Evolutionary conservation across 768 basidiomycete species (phyloP).

Genomic region (Trametes villosa): DNA sequence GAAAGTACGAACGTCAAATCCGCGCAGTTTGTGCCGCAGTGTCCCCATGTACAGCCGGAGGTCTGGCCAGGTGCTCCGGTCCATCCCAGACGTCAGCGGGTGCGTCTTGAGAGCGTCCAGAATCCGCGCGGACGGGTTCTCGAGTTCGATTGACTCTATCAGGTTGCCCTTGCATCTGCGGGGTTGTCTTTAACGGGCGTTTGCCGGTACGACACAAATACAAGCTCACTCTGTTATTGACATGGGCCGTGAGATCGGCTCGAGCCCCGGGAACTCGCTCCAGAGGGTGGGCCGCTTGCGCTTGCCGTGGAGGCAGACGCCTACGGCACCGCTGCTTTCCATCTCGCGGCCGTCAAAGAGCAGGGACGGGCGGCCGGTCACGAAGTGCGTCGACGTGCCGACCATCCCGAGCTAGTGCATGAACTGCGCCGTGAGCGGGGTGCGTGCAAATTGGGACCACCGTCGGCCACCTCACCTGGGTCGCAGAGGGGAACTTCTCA

Average conservation of each 20-base stretch:
- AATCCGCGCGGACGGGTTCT: constrained; percentile 66
- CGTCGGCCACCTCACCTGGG: constrained; percentile 46
- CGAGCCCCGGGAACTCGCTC: constrained; percentile 45
- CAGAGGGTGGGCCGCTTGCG: constrained; percentile 20
- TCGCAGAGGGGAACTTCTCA: constrained; percentile 48
- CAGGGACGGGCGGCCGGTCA: constrained; percentile 76
- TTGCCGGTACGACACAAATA: neutral
- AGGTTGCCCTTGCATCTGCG: constrained; percentile 74
- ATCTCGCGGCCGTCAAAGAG: constrained; percentile 62
- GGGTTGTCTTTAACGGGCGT: neutral
- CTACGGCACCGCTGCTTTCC: constrained; percentile 69
- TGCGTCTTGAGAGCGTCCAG: constrained; percentile 52
- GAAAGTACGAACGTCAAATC: neutral
- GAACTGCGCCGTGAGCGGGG: neutral
- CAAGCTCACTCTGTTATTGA: constrained; percentile 55
- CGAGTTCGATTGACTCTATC: constrained; percentile 56
- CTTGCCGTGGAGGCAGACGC: constrained; percentile 41
- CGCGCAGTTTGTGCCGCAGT: constrained; percentile 29
- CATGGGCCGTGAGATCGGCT: constrained; percentile 48
- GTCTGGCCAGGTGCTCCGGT: constrained; percentile 46
- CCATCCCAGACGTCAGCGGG: constrained; percentile 23
- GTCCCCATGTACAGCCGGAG: constrained; percentile 62
- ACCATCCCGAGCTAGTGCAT: constrained; percentile 63
- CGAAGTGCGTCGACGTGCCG: constrained; percentile 77
- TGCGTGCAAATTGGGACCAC: neutral